A percentile compares a stretch with the other conserved stretches of the same genome.
Evolutionary conservation across 2,329 filamentous ascomycete species (phyloP).

Genomic region (Pestalotiopsis fici): DNA sequence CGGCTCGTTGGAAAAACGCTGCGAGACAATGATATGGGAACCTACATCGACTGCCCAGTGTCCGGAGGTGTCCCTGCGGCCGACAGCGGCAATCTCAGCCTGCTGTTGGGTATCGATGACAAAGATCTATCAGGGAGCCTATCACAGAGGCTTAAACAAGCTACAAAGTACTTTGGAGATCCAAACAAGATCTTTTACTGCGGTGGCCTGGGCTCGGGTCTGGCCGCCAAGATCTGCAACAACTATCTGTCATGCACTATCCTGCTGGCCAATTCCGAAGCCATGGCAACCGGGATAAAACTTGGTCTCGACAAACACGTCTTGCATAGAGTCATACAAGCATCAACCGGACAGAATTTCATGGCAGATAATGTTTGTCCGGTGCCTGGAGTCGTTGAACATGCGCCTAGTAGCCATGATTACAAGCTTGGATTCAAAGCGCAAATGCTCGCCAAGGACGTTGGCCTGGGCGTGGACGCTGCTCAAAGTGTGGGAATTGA

Average conservation of each 20-base stretch:
- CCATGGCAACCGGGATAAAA: constrained; percentile 1
- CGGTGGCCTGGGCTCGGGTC: not conserved
- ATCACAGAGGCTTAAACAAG: not conserved
- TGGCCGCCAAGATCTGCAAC: constrained; percentile 4
- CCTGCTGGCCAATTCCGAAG: not conserved
- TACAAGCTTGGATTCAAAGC: constrained; percentile 1
- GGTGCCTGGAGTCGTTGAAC: not conserved
- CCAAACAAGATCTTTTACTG: not conserved
- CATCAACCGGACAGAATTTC: not conserved
- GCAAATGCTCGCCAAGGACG: not conserved
- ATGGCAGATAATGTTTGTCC: constrained; percentile 2
- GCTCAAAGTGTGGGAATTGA: not conserved
- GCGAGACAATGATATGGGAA: not conserved
- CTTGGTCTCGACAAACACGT: not conserved
- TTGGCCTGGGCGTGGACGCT: not conserved
- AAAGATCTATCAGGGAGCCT: not conserved
- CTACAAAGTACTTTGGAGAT: not conserved
- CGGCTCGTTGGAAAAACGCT: not conserved
- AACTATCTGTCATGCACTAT: constrained; percentile 1
- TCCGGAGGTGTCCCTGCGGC: not conserved
- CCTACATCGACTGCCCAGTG: not conserved
- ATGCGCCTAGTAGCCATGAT: constrained; percentile 4
- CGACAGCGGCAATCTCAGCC: not conserved
- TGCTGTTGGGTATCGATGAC: not conserved
- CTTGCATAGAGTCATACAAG: constrained; percentile 1